Evolutionary conservation across 1,284 basidiomycete species (phyloP), one percentile per base, ranked within the genome.

Genomic region (Lentinula novae-zelandiae): DNA sequence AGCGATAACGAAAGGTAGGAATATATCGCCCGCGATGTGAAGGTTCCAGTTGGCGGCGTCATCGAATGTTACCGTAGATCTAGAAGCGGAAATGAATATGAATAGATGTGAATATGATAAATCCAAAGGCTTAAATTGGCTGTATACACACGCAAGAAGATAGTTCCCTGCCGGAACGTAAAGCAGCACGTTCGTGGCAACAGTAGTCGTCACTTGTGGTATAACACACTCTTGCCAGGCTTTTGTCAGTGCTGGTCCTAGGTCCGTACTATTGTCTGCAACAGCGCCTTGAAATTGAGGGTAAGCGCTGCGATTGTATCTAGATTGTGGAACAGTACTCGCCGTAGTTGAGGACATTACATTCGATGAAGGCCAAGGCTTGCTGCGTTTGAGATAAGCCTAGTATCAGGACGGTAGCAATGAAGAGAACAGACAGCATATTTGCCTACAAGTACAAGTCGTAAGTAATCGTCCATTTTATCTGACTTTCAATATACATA

Each of bases 231-330:
- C 22, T 7, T 46, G 27, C 64, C 65, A 67, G 5, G 66, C 64
- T 36, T 39, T 51, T 12, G 62, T 67, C 61, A 67, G 60, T 27
- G 68, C 68, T 17, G 67, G 67, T 1, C 64, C 66, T 27, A 69
- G 51, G 38, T 69, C 68, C n/a, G 68, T 69, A 15, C 59, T 52
- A 50, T 68, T 69, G 56, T 68, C 65, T 12, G 65, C 66, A 4
- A 67, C 66, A 9, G 63, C 68, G 48, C 68, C 68, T 60, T 22
- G 4, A 5, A 10, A 36, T 8, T 36, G 10, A 10, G 36, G 36
- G 8, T 36, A 10, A 36, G 36, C 36, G 36, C 10, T 36, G 7
- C 36, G 3, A 36, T 36, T 7, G 36, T 8, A 10, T 36, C 10
- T 3, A 36, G 3, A 36, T 10, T 36, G 4, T 7, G 10, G 10